Evolutionary conservation across 2,329 filamentous ascomycete genomes (phyloP).

Genomic region (Neocatenulostroma microsporum): DNA sequence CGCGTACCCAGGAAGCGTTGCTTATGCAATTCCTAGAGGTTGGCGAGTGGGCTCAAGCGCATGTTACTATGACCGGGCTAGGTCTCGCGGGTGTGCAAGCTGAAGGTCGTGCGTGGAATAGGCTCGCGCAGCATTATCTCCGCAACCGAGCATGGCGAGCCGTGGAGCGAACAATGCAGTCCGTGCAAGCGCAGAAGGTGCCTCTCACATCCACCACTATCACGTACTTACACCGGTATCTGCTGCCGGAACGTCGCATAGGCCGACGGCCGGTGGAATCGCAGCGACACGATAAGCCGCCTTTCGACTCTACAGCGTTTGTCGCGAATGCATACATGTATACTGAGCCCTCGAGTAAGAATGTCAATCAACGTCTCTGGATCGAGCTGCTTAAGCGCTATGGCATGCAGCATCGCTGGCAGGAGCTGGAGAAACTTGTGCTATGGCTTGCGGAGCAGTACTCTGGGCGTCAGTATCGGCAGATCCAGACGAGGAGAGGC

Average conservation of each 20-base stretch:
- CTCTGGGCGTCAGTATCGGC: not conserved
- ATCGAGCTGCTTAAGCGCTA: conserved; percentile 51
- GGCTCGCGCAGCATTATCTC: conserved; percentile 38
- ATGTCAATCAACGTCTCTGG: conserved; percentile 44
- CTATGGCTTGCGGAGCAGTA: conserved; percentile 41
- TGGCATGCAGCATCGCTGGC: conserved; percentile 49
- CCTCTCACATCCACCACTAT: conserved; percentile 39
- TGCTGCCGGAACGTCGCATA: conserved; percentile 33
- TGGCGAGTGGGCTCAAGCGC: conserved; percentile 45
- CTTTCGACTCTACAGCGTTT: conserved; percentile 35
- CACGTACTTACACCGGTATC: conserved; percentile 32
- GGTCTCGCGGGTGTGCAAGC: conserved; percentile 29
- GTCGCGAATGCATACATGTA: conserved; percentile 42
- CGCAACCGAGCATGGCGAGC: conserved; percentile 19
- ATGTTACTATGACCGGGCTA: conserved; percentile 50
- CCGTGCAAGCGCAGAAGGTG: conserved; percentile 43
- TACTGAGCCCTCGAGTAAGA: conserved; percentile 26
- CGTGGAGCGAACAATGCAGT: conserved; percentile 34
- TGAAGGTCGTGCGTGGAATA: conserved; percentile 39
- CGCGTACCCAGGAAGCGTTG: conserved; percentile 46
- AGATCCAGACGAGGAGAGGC: not conserved
- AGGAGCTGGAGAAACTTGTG: conserved; percentile 45
- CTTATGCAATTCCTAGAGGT: conserved; percentile 46
- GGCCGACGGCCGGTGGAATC: conserved; percentile 30
- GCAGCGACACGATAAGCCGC: conserved; percentile 8